phyloP scores from a whole-genome alignment of 352 stramenopile species.

The Phytophthora citrophthora region DNA sequence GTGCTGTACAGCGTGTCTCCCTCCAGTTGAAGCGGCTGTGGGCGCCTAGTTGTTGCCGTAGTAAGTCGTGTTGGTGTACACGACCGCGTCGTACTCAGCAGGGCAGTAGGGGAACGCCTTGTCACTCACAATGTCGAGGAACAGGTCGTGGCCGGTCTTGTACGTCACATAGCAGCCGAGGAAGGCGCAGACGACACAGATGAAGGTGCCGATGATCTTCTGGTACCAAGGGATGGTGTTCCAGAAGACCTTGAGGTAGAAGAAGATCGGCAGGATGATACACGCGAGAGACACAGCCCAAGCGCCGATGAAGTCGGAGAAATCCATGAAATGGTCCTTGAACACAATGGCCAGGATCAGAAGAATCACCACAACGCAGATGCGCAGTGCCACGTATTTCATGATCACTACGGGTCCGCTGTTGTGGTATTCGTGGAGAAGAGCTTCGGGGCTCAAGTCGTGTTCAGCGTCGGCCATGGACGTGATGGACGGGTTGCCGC shows the following conservation, averaged over 20 bases:
- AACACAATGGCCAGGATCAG: constrained; percentile 52
- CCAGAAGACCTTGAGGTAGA: constrained; percentile 73
- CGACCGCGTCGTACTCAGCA: constrained; percentile 40
- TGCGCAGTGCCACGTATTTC: constrained; percentile 46
- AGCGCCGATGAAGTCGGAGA: constrained; percentile 66
- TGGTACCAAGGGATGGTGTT: constrained; percentile 42
- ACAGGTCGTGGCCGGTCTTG: constrained; percentile 38
- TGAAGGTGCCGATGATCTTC: constrained; percentile 32
- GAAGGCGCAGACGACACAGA: constrained; percentile 37
- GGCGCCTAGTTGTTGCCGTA: constrained; percentile 43
- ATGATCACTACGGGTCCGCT: constrained; percentile 34
- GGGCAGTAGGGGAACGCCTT: constrained; percentile 62
- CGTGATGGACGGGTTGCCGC: constrained; percentile 26
- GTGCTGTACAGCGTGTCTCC: constrained; percentile 22
- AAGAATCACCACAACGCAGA: constrained; percentile 47
- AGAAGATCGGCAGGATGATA: constrained; percentile 70
- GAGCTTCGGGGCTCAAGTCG: constrained; percentile 33
- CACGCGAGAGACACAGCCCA: constrained; percentile 60
- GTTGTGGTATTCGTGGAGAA: constrained; percentile 40
- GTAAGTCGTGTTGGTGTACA: constrained; percentile 55
- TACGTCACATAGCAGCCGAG: constrained; percentile 52
- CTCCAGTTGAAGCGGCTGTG: constrained; percentile 21
- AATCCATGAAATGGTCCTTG: constrained; percentile 67
- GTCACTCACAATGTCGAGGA: constrained; percentile 33
- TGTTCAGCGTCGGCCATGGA: constrained; percentile 41